Evolutionary conservation across 177 flowering plant genomes (phyloP), one percentile per base, ranked within the genome.

Genomic region (Vitis hybrid): DNA sequence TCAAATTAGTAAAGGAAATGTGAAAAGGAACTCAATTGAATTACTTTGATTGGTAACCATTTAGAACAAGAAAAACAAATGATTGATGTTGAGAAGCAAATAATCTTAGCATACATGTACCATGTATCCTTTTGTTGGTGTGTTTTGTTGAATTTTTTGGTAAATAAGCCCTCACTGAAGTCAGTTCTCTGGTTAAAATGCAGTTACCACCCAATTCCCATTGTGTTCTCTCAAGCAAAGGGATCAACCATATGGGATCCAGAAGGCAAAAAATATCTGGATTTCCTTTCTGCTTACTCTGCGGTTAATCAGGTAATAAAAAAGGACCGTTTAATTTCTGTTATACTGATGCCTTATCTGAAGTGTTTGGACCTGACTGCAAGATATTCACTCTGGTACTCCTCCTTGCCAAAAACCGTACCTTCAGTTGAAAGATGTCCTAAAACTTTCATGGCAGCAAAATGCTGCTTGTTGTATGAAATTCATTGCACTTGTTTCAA

Each of bases 161-260:
- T 68, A 50, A 49, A 46, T 59, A 1, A 4, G 27, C 58, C 7
- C 24, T 17, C n/a, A 14, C 40, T n/a, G 69, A 7, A 5, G 21
- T 66, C 19, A 11, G n/a, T 35, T 24, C 32, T 59, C 6, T 81
- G 57, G 58, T 73, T 72, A 48, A 69, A 63, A 69, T 86, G 80
- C 86, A 92, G 99, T 75, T 95, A 95, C 77, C 99, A 95, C 27
- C 99, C 99, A 14, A 83, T 95, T 76, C 99, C 99, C 0, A 66
- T 91, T 48, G 99, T 95, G 24, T 93, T 95, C 72, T 89, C 98
- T 66, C 86, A 90, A 81, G 99, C 91, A 65, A 86, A 88, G 77
- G 99, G 99, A 11, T 78, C 97, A 15, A 72, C 89, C 18, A 76
- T 95, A 70, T 90, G 94, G 97, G 99, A 95, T 84, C 98, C 99